Evolutionary conservation across 306 rosid species (phyloP), one percentile per base, ranked within the genome.

Genomic region (Urtica urens): DNA sequence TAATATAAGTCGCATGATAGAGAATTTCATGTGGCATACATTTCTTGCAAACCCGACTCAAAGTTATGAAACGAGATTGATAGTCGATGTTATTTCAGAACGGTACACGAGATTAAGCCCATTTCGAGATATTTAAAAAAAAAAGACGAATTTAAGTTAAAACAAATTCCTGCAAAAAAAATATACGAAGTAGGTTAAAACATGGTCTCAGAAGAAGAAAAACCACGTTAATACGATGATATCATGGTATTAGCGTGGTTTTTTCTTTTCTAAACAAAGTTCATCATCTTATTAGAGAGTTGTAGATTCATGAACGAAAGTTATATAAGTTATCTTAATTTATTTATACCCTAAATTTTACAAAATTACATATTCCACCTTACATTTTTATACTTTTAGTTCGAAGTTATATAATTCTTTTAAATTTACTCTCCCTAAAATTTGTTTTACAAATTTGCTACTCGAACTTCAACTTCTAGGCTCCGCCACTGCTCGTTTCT

Each of bases 11-110:
- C 94, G 10, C 87, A 90, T 60, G 93, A 84, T 63, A 72, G 86
- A 59, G 97, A 90, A 74, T 90, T 84, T 71, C 97, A 90, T 29
- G 84, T 84, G 35, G 95, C 95, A 23, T 90, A 95, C 7, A 95
- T 90, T 69, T 80, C 94, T 8, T 83, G 81, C 73, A 84, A 84
- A 60, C 97, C 97, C 9, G 81, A 90, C 63, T 90, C 79, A 90
- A 90, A 76, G 95, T 84, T 44, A 90, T 90, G 94, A 93, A 90
- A 1, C 94, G 81, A 76, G 97, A 95, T 57, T 90, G 97, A 95
- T n/a, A n/a, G n/a, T n/a, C n/a, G n/a, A n/a, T n/a, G n/a, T n/a
- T n/a, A n/a, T n/a, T n/a, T n/a, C n/a, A n/a, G 97, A 90, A 59
- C 95, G 94, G 28, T 84, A 80, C 54, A 73, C 87, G 55, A 72